Evolutionary conservation across 257 asterid species (phyloP), one percentile per base, ranked within the genome.

Genomic region (Gentiana straminea): DNA sequence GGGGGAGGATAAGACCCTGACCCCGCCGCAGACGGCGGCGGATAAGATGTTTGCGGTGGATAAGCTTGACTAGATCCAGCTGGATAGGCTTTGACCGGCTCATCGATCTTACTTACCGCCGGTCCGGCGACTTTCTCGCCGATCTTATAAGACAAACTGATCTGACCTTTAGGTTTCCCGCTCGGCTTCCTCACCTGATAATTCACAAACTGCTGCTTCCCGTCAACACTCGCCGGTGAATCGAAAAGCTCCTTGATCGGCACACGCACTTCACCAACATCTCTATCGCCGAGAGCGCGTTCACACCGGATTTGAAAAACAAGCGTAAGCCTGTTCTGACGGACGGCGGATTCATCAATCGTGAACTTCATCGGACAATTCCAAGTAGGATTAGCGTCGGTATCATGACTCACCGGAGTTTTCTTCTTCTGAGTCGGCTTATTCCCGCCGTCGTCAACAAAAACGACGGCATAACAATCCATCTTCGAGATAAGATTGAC

Each of bases 131-230:
- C 11, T 64, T 76, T 87, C 0, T 72, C 92, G 0, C 75, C 54
- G 57, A 86, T 78, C 33, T 68, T 72, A 15, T 86, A 89, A 2
- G 94, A 79, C 48, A 89, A 80, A 3, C 69, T 73, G 36, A 89
- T 75, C 10, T 79, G 77, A 13, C 97, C 97, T 70, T 86, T 86
- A 0, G 94, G 84, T 61, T 72, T 83, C 39, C 95, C 95, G 3
- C 68, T 71, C 35, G 90, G 97, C 44, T 81, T 89, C 63, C 70
- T 81, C 35, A 89, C 95, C 57, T 86, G 97, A 59, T 89, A 86
- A 68, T 79, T 81, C 49, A 86, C 83, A 37, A 77, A 73, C 38
- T 71, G 74, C 11, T 37, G 76, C 60, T 44, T 75, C 3, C 77
- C 88, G 6, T 52, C 74, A 1, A 50, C 74, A 15, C 62, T 60